phyloP scores from a whole-genome alignment of 2,329 filamentous ascomycete species.

The Coniochaeta prunicola region DNA sequence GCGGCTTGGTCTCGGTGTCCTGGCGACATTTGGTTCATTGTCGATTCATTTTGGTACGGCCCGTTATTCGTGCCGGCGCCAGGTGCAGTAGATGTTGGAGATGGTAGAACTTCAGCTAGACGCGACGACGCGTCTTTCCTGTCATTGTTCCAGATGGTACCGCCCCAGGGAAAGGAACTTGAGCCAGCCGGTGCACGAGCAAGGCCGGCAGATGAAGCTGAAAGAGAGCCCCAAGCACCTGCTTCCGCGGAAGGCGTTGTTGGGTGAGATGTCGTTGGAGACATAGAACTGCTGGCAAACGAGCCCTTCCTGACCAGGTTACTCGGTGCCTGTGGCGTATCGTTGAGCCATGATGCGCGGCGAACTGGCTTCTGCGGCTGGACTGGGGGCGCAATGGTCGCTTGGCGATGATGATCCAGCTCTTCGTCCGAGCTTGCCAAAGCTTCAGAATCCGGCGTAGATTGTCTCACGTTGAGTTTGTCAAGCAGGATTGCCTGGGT shows the following conservation, averaged over 20 bases:
- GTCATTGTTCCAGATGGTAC: slow-evolving; percentile 75
- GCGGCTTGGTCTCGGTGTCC: slow-evolving; percentile 43
- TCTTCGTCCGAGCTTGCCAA: slow-evolving; percentile 94
- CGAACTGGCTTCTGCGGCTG: slow-evolving; percentile 57
- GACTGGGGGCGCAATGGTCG: slow-evolving; percentile 35
- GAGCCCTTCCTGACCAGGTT: slow-evolving; percentile 65
- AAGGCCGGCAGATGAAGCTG: slow-evolving; percentile 37
- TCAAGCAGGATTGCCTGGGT: slow-evolving; percentile 64
- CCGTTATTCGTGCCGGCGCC: slow-evolving; percentile 33
- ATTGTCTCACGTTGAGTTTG: slow-evolving; percentile 66
- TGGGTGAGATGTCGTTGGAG: slow-evolving; percentile 72
- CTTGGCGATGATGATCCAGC: slow-evolving; percentile 56
- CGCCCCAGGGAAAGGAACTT: slow-evolving; percentile 62
- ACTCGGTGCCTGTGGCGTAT: slow-evolving; percentile 58
- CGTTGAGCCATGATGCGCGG: slow-evolving; percentile 80
- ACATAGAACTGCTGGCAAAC: slow-evolving; percentile 68
- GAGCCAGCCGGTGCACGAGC: slow-evolving; percentile 38
- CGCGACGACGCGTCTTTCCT: slow-evolving; percentile 71
- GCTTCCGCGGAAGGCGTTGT: slow-evolving; percentile 68
- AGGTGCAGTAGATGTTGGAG: slow-evolving; percentile 58
- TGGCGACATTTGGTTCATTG: slow-evolving; percentile 40
- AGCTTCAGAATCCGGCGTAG: slow-evolving; percentile 90
- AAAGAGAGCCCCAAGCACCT: slow-evolving; percentile 47
- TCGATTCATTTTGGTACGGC: slow-evolving; percentile 42
- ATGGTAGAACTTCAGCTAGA: slow-evolving; percentile 67